Evolutionary conservation across 2,329 filamentous ascomycete genomes (phyloP).

Genomic region (Paraconiothyrium sp.): DNA sequence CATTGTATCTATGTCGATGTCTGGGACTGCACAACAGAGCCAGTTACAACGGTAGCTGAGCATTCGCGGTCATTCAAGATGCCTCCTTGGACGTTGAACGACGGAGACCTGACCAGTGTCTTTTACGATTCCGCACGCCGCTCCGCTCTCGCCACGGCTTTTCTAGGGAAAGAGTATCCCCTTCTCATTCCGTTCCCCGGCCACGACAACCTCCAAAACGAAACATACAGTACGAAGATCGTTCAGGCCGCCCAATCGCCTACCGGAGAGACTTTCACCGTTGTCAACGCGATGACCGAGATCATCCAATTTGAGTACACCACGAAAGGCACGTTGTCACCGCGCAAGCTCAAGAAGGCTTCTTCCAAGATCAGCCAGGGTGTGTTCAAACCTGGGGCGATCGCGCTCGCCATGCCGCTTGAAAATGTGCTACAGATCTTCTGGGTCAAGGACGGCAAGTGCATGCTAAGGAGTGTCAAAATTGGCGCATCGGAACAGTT

Average conservation of each 20-base stretch:
- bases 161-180: conserved; percentile 40
- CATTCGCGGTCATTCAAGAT: conserved; percentile 38
- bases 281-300: conserved; percentile 48
- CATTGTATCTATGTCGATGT: conserved; percentile 41
- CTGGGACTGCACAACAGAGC: conserved; percentile 37
- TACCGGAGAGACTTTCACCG: conserved; percentile 39
- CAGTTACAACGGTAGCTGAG: conserved; percentile 36
- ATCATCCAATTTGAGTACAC: conserved; percentile 49
- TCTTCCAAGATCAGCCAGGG: conserved; percentile 41
- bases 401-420: conserved; percentile 40
- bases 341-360: conserved; percentile 43
- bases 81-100: conserved; percentile 45
- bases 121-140: conserved; percentile 45
- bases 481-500: conserved; percentile 37
- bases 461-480: conserved; percentile 44
- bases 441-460: conserved; percentile 40
- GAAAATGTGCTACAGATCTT: conserved; percentile 36
- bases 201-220: conserved; percentile 38
- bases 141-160: conserved; percentile 41
- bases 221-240: conserved; percentile 43
- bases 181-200: conserved; percentile 36
- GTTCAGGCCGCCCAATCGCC: conserved; percentile 49
- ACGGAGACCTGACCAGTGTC: conserved; percentile 46
- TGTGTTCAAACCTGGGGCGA: conserved; percentile 45
- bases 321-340: conserved; percentile 36